phyloP scores from a whole-genome alignment of 805 yeast species.

The Kodamaea hsintzibuensis region DNA sequence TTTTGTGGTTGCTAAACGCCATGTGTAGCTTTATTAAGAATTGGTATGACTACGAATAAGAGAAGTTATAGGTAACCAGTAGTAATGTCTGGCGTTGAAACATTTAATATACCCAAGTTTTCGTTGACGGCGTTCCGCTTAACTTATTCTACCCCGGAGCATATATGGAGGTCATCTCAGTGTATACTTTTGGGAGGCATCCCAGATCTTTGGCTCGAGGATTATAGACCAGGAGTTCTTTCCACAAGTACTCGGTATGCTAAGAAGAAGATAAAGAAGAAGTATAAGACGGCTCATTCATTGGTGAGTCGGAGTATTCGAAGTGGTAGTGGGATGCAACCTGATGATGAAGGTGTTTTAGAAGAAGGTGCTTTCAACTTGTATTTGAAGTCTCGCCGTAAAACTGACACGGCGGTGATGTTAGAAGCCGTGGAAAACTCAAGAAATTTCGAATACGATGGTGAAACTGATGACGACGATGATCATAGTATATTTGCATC shows the following conservation, averaged over 20 bases:
- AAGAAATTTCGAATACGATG: not conserved
- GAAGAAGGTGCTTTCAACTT: conserved; percentile 12
- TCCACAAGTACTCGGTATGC: conserved; percentile 13
- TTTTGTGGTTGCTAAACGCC: conserved; percentile 5
- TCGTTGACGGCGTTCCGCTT: conserved; percentile 67
- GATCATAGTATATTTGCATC: not conserved
- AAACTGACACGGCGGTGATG: not conserved
- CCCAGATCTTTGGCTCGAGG: conserved; percentile 57
- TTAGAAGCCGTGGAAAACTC: conserved; percentile 1
- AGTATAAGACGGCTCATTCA: conserved; percentile 8
- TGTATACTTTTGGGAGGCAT: conserved; percentile 56
- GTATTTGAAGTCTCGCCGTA: not conserved
- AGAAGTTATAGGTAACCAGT: not conserved
- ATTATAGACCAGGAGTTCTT: conserved; percentile 29
- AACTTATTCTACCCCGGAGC: conserved; percentile 49
- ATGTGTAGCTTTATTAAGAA: not conserved
- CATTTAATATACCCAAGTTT: conserved; percentile 40
- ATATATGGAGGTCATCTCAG: conserved; percentile 50
- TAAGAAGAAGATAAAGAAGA: conserved; percentile 12
- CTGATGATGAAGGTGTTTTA: conserved; percentile 1
- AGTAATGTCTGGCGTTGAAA: conserved; percentile 5
- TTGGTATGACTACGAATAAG: not conserved
- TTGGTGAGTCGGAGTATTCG: conserved; percentile 10
- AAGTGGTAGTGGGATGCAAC: conserved; percentile 5
- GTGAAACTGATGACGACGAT: not conserved